Base-by-base conservation (phyloP, 306 rosid genomes). In the Styphnolobium japonicum region DNA sequence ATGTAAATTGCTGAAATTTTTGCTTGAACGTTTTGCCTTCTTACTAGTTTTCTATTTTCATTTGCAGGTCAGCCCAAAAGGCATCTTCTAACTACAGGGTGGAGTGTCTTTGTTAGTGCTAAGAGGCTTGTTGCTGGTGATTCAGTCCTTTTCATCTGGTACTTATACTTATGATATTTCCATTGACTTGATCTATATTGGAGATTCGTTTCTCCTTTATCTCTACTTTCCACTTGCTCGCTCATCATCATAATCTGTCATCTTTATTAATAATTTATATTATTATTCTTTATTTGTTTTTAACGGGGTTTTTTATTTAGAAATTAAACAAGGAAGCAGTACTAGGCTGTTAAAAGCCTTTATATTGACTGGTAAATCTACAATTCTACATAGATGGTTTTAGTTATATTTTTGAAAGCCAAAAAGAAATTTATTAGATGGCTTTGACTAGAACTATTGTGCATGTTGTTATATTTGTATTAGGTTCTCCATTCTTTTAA, bases 101-200 rank as follows among this genome's bases (percentile, higher is more conserved):
- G 94, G 94, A 90, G 94, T 42, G 92, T 90, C 48, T 90, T 90
- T 23, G 91, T 90, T 52, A 88, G 95, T 77, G 91, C 95, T 2
- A 90, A 88, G 82, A 85, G 95, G 69, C 95, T 90, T 77, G 90
- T 90, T 83, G 95, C 95, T 58, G 95, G 95, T 64, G 95, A 90
- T 82, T 85, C 95, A 10, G 95, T 90, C 42, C 87, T 90, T 77
- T 90, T 90, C 76, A 90, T 90, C 60, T 90, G 95, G 95, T 88
- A 85, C 12, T 7, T 51, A 63, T 61, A 37, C n/a, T 73, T 63
- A 48, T 74, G 27, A 36, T 53, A 40, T 48, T 63, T 55, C 27
- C 45, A 19, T 63, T 66, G 40, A 37, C 39, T 81, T 68, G 57
- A 68, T 15, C 66, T 46, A 2, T 52, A 19, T 42, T 27, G 23